These are phyloP conservation scores for Pseudonitzschia delicatissima DNA, from an alignment of 108 stramenopile genomes.

Conservation along the genomic window DNA sequence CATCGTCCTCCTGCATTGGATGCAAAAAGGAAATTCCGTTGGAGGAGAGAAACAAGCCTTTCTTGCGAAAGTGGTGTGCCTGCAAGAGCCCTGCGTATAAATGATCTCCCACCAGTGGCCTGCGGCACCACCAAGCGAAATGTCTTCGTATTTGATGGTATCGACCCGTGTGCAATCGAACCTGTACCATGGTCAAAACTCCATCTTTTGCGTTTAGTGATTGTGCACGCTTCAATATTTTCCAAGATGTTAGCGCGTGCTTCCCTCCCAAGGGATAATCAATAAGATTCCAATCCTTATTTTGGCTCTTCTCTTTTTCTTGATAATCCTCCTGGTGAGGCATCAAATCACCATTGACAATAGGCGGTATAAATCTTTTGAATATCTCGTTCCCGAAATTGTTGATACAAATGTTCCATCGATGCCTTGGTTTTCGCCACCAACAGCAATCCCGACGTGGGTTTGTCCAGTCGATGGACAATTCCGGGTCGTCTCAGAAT, in stretches of 20 bases:
- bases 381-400: constrained; percentile 37
- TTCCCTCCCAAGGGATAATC: constrained; percentile 52
- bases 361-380: constrained; percentile 64
- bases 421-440: constrained; percentile 56
- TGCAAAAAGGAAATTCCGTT: constrained; percentile 51
- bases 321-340: constrained; percentile 39
- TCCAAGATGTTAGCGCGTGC: constrained; percentile 60
- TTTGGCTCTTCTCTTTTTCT: constrained; percentile 39
- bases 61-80: constrained; percentile 40
- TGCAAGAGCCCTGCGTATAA: constrained; percentile 47
- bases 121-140: constrained; percentile 45
- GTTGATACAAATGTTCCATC: constrained; percentile 37
- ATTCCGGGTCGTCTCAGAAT: constrained; percentile 58
- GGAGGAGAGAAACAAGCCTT: constrained; percentile 61
- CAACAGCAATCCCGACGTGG: constrained; percentile 60
- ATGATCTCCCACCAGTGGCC: constrained; percentile 59
- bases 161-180: constrained; percentile 69
- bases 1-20: constrained; percentile 38
- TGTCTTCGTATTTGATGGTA: constrained; percentile 68
- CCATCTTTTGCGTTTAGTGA: constrained; percentile 41
- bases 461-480: constrained; percentile 75
- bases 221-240: constrained; percentile 19
- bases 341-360: constrained; percentile 53
- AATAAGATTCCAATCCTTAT: constrained; percentile 51
- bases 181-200: constrained; percentile 42